Evolutionary conservation across 345 rosid species (phyloP).

Genomic region (Eucalyptus camaldulensis): DNA sequence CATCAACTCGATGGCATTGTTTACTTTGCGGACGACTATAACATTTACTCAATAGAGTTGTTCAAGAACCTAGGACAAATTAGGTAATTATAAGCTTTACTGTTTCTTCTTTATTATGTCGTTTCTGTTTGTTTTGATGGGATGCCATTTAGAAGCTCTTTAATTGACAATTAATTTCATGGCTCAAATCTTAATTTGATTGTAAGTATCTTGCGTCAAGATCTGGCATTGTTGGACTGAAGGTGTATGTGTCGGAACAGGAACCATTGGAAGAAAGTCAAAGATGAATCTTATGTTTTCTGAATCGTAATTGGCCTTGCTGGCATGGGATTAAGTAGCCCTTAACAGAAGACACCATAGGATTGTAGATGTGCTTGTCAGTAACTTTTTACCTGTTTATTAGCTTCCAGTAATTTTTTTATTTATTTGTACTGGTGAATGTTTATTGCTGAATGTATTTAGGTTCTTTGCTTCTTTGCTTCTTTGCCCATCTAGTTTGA

Average conservation of each 20-base stretch:
- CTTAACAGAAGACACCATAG: not conserved
- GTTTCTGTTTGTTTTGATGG: not conserved
- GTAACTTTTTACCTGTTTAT: not conserved
- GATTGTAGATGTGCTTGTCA: not conserved
- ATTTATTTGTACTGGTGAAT: not conserved
- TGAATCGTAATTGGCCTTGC: not conserved
- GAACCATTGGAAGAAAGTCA: not conserved
- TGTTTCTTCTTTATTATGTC: not conserved
- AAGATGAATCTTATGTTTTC: not conserved
- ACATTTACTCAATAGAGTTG: slow-evolving; percentile 64
- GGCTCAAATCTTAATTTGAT: not conserved
- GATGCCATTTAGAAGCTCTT: not conserved
- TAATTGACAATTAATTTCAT: not conserved
- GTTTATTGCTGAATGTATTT: not conserved
- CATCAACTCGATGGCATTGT: slow-evolving; percentile 82
- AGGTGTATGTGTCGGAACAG: not conserved
- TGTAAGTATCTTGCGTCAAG: not conserved
- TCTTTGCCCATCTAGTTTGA: not conserved
- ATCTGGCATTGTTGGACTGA: not conserved
- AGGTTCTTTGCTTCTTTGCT: not conserved
- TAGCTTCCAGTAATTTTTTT: not conserved
- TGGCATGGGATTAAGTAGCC: not conserved
- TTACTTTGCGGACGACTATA: slow-evolving; percentile 80
- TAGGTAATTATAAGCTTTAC: slow-evolving; percentile 22
- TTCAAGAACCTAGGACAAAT: slow-evolving; percentile 55